Percentiles rank a stretch among this genome's conserved stretches.
Conservation (phyloP, 2,329 filamentous ascomycete genomes). For the Phialophora verrucosa region DNA sequence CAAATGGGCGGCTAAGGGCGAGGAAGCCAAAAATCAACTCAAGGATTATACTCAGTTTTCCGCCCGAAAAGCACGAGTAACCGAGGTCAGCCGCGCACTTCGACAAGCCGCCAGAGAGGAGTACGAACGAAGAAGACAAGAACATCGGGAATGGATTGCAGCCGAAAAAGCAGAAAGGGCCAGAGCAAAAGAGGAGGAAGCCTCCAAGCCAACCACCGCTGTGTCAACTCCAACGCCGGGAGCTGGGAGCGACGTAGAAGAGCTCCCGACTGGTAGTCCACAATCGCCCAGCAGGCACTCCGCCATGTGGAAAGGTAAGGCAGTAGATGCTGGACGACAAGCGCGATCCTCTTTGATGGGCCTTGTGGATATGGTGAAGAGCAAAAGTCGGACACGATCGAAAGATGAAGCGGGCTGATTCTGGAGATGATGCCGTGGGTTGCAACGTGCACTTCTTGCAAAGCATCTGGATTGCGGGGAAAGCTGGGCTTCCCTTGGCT, state of each 20-base stretch:
- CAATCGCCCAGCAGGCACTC: slow-evolving; percentile 25
- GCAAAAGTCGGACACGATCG: slow-evolving; percentile 32
- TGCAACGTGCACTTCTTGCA: background rate
- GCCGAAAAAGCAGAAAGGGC: slow-evolving; percentile 33
- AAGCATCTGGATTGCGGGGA: background rate
- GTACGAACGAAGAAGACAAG: slow-evolving; percentile 39
- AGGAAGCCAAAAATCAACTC: slow-evolving; percentile 38
- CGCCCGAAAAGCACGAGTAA: slow-evolving; percentile 38
- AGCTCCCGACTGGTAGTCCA: slow-evolving; percentile 19
- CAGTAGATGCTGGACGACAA: slow-evolving; percentile 39
- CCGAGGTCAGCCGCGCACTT: slow-evolving; percentile 40
- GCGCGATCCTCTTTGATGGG: slow-evolving; percentile 38
- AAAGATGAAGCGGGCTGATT: slow-evolving; percentile 33
- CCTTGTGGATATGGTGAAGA: slow-evolving; percentile 36
- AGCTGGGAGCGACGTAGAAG: slow-evolving; percentile 27
- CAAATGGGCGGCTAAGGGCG: slow-evolving; percentile 39
- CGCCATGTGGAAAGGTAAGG: slow-evolving; percentile 36
- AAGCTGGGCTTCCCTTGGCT: background rate
- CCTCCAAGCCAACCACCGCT: slow-evolving; percentile 21
- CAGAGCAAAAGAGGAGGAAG: slow-evolving; percentile 29
- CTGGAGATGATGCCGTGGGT: background rate
- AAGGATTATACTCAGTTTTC: slow-evolving; percentile 40
- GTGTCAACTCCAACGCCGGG: slow-evolving; percentile 13
- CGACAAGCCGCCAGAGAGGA: slow-evolving; percentile 40
- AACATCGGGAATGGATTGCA: slow-evolving; percentile 45